phyloP scores from a whole-genome alignment of 345 rosid species.

The Hibiscus mutabilis region DNA sequence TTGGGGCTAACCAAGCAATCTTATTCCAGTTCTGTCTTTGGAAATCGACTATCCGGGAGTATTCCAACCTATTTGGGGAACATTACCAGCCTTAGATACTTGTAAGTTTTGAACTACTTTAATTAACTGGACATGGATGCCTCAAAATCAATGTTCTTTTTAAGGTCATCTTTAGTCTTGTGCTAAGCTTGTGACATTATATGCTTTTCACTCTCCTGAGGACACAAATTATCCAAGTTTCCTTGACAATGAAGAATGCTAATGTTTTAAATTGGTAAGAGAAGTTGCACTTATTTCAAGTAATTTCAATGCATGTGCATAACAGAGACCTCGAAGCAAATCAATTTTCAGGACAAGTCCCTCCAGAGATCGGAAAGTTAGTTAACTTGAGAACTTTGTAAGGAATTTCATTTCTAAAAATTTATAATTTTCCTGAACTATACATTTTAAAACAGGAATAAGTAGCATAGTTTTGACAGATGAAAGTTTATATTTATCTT shows the following conservation, averaged over 20 bases:
- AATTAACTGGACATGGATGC: background rate
- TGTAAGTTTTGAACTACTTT: conserved; percentile 33
- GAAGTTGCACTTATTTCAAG: background rate
- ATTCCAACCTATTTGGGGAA: conserved; percentile 48
- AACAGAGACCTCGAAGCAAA: conserved; percentile 57
- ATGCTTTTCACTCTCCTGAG: background rate
- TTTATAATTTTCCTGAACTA: background rate
- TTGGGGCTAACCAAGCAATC: background rate
- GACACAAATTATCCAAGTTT: background rate
- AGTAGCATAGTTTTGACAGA: background rate
- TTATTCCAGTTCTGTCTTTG: conserved; percentile 39
- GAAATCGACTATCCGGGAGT: conserved; percentile 47
- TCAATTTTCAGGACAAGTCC: conserved; percentile 46
- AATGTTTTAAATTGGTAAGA: background rate
- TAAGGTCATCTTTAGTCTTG: background rate
- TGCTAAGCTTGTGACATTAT: background rate
- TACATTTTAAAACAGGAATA: background rate
- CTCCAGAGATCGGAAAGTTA: conserved; percentile 47
- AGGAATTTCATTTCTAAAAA: conserved; percentile 7
- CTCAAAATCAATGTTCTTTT: background rate
- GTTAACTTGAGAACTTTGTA: conserved; percentile 44
- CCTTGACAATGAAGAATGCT: too few relatives aligned
- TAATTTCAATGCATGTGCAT: conserved; percentile 3
- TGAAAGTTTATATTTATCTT: background rate
- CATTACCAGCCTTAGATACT: conserved; percentile 33